A percentile compares a stretch with the other conserved stretches of the same genome.
Conservation (phyloP, 1,139 yeast species). For the Blastobotrys indianensis region DNA sequence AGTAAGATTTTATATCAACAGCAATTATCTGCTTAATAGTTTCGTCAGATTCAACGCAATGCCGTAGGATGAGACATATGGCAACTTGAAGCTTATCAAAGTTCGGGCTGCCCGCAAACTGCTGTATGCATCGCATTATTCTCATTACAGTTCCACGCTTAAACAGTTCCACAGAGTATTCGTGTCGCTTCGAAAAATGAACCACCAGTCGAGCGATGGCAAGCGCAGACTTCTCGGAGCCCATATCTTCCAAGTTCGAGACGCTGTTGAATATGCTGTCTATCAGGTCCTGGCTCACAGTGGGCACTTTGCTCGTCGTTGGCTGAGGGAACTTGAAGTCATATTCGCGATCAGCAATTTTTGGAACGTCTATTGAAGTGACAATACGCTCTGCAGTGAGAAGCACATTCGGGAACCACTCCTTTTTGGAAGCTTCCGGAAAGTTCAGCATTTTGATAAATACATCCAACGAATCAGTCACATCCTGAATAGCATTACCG, state of each 20-base stretch:
- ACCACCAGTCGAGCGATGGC: slow-evolving; percentile 50
- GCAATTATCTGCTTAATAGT: slow-evolving; percentile 47
- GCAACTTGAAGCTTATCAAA: slow-evolving; percentile 32
- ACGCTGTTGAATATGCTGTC: slow-evolving; percentile 42
- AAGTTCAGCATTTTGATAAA: slow-evolving; percentile 22
- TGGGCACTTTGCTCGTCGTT: background rate
- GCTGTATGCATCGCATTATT: slow-evolving; percentile 30
- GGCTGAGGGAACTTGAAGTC: slow-evolving; percentile 1
- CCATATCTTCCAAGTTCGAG: slow-evolving; percentile 37
- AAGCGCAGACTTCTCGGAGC: slow-evolving; percentile 44
- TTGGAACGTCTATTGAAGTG: slow-evolving; percentile 23
- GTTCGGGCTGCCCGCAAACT: slow-evolving; percentile 25
- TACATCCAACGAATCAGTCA: slow-evolving; percentile 32
- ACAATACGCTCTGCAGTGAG: slow-evolving; percentile 29
- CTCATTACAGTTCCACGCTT: slow-evolving; percentile 39
- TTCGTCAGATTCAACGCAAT: slow-evolving; percentile 60
- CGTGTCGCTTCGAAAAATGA: slow-evolving; percentile 45
- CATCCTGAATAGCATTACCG: slow-evolving; percentile 37
- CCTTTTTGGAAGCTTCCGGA: slow-evolving; percentile 19
- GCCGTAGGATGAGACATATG: slow-evolving; percentile 47
- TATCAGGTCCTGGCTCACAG: slow-evolving; percentile 22
- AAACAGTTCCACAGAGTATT: slow-evolving; percentile 39
- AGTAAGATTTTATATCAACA: slow-evolving; percentile 33
- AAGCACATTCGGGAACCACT: slow-evolving; percentile 33
- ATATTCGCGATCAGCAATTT: slow-evolving; percentile 2